Conservation (phyloP, 371 early-diverging fungal species). For the Circinella umbellata region DNA sequence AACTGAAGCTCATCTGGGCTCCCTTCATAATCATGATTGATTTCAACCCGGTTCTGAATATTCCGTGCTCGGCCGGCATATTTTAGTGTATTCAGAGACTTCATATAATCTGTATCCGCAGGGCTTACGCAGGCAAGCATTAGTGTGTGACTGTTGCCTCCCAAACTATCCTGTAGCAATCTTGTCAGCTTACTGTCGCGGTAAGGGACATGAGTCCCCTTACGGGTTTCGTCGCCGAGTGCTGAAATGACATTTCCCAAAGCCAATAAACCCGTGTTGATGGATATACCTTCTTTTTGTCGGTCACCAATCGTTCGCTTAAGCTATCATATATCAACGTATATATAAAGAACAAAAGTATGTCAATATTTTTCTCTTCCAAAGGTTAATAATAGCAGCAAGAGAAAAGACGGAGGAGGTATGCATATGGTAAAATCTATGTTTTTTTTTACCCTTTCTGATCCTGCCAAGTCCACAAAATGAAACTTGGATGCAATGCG, state of each 20-base stretch:
- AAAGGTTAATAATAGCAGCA: not conserved
- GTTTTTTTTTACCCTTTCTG: slow-evolving; percentile 79
- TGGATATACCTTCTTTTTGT: slow-evolving; percentile 94
- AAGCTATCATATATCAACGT: slow-evolving; percentile 43
- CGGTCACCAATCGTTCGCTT: slow-evolving; percentile 93
- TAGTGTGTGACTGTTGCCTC: slow-evolving; percentile 87
- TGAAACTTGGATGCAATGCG: slow-evolving; percentile 88
- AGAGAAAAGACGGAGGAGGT: not conserved
- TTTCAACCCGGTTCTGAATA: slow-evolving; percentile 75
- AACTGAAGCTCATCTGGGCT: slow-evolving; percentile 51
- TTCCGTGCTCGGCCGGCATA: slow-evolving; percentile 89
- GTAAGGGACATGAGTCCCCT: slow-evolving; percentile 82
- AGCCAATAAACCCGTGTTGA: slow-evolving; percentile 95
- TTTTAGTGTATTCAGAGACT: slow-evolving; percentile 88
- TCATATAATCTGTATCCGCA: slow-evolving; percentile 73
- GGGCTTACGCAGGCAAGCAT: slow-evolving; percentile 93
- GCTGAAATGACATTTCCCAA: slow-evolving; percentile 98
- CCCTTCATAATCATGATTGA: slow-evolving; percentile 36
- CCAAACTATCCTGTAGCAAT: slow-evolving; percentile 94
- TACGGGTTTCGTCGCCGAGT: slow-evolving; percentile 78
- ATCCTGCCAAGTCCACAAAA: slow-evolving; percentile 99
- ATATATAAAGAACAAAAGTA: too few relatives aligned
- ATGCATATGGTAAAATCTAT: too few relatives aligned
- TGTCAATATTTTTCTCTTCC: not conserved
- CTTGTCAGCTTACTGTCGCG: slow-evolving; percentile 93